A percentile compares a stretch with the other conserved stretches of the same genome.
phyloP scores from a whole-genome alignment of 169 alveolate genomes.

The Plasmodium sp. region DNA sequence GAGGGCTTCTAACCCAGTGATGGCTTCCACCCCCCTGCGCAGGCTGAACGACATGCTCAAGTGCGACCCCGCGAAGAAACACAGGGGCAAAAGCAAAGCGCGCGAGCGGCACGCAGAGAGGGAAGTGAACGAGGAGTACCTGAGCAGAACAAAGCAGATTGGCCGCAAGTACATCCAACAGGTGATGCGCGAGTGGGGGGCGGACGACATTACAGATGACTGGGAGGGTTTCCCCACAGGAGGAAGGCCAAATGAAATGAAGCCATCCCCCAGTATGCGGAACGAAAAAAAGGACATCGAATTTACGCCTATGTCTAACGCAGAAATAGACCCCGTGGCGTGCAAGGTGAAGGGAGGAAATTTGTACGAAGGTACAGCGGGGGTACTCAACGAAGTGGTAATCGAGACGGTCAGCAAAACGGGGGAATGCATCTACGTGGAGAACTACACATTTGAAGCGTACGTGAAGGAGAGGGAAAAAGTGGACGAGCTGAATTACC shows the following conservation, averaged over 20 bases:
- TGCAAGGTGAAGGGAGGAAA: constrained; percentile 67
- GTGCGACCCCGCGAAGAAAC: not conserved
- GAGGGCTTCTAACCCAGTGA: not conserved
- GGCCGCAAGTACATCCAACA: constrained; percentile 38
- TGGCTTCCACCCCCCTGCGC: not conserved
- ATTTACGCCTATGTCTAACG: not conserved
- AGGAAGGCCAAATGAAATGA: not conserved
- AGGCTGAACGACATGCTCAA: constrained; percentile 6
- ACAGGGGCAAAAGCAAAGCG: not conserved
- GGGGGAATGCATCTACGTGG: constrained; percentile 58
- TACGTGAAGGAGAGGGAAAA: constrained; percentile 48
- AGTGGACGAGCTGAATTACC: constrained; percentile 35
- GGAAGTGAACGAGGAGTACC: constrained; percentile 9
- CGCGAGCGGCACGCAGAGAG: not conserved
- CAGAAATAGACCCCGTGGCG: not conserved
- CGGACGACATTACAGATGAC: not conserved
- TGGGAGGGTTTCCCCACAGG: not conserved
- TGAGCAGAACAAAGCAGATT: not conserved
- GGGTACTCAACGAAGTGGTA: constrained; percentile 24
- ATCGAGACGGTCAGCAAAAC: constrained; percentile 35
- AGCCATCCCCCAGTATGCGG: not conserved
- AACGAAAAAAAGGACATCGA: constrained; percentile 30
- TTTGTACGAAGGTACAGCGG: constrained; percentile 53
- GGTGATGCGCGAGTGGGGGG: constrained; percentile 3
- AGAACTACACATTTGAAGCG: constrained; percentile 43